A percentile compares a stretch with the other conserved stretches of the same genome.
Conservation (phyloP, 2,329 filamentous ascomycete genomes). For the Cordyceps militaris region DNA sequence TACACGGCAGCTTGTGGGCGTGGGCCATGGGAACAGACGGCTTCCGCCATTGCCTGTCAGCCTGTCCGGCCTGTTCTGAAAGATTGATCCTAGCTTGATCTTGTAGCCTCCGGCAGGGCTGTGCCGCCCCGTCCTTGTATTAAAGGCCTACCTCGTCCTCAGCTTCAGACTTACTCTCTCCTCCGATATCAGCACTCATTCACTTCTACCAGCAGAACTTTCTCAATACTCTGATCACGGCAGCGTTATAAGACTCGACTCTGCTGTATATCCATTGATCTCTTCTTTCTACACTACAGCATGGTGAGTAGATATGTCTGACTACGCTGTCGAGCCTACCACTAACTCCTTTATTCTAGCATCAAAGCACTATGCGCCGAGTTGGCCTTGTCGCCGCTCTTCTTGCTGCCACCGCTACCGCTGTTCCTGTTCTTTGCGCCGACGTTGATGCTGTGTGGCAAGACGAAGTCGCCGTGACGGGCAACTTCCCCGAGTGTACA, state of each 20-base stretch:
- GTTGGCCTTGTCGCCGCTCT: constrained; percentile 1
- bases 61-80: not conserved
- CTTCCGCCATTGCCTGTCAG: not conserved
- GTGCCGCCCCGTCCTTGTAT: not conserved
- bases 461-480: constrained; percentile 1
- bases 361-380: constrained; percentile 3
- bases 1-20: not conserved
- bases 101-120: not conserved
- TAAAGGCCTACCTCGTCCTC: not conserved
- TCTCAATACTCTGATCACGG: not conserved
- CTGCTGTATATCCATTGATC: not conserved
- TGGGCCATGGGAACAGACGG: not conserved
- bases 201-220: not conserved
- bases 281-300: not conserved
- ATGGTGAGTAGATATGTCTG: not conserved
- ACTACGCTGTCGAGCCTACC: not conserved
- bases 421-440: not conserved
- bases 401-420: not conserved
- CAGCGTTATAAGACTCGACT: not conserved
- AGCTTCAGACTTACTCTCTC: not conserved
- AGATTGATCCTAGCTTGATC: not conserved
- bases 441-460: not conserved
- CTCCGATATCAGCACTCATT: not conserved
- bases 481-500: constrained; percentile 3
- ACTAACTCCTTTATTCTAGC: not conserved